These are phyloP conservation scores for Epichloe uncinata DNA, from an alignment of 2,329 filamentous ascomycete species.

Conservation along the genomic window DNA sequence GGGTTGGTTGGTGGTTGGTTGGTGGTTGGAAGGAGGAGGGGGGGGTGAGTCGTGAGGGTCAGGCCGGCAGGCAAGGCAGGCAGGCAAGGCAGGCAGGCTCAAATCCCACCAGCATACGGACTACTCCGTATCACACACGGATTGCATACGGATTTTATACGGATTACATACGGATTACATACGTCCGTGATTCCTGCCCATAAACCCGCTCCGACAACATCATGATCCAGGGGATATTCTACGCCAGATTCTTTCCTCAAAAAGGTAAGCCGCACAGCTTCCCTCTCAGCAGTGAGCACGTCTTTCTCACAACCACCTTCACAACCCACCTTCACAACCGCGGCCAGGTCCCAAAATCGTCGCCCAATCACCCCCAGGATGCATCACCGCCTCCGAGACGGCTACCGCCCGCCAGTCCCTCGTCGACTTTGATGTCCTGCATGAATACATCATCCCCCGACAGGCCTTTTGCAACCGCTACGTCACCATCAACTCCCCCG, in stretches of 20 bases:
- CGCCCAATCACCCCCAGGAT: constrained; percentile 48
- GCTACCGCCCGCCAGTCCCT: constrained; percentile 38
- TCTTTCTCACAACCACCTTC: too few relatives aligned
- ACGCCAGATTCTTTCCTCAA: constrained; percentile 53
- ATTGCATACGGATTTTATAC: too few relatives aligned
- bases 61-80: too few relatives aligned
- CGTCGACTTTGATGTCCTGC: constrained; percentile 74
- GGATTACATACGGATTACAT: too few relatives aligned
- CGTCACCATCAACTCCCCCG: constrained; percentile 62
- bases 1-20: too few relatives aligned
- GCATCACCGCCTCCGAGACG: constrained; percentile 34
- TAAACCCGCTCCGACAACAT: too few relatives aligned
- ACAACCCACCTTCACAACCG: background rate
- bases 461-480: constrained; percentile 92
- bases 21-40: too few relatives aligned
- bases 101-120: too few relatives aligned
- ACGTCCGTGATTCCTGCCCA: too few relatives aligned
- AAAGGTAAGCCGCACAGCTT: constrained; percentile 31
- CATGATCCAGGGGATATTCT: constrained; percentile 61
- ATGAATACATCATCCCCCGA: constrained; percentile 86
- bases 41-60: background rate
- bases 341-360: constrained; percentile 18
- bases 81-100: too few relatives aligned
- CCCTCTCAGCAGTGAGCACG: too few relatives aligned
- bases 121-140: too few relatives aligned